Evolutionary conservation across 768 basidiomycete genomes (phyloP), one percentile per base, ranked within the genome.

Genomic region (Peribolospora kevripleyi): DNA sequence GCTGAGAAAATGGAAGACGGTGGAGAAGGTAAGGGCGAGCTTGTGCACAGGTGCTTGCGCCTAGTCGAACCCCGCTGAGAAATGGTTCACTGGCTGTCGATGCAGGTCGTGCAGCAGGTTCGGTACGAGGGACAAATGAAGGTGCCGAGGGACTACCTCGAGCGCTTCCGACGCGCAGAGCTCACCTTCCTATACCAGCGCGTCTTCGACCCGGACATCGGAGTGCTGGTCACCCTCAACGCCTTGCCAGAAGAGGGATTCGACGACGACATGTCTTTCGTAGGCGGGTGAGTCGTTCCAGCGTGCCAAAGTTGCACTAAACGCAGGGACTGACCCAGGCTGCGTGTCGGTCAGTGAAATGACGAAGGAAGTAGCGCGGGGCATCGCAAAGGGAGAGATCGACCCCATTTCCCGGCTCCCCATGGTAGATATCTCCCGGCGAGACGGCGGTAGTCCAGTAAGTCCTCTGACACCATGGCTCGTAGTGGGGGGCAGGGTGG

Each of bases 151-250:
- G 75, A 73, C 47, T 98, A 97, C 67, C 70, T 80, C 54, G 70
- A 77, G 54, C 73, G 76, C 10, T 95, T 87, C 68, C 69, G 71
- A 56, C 69, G 82, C 53, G 88, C 93, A 5, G 88, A 97, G 66
- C 80, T 80, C 60, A 90, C 85, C 53, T 98, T 97, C 64, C 70
- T 84, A 52, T 80, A 95, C 67, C 93, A 97, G 63, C 73, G 87
- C 54, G 87, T 95, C 46, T 98, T 82, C 66, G 81, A 84, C 67
- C 87, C 91, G 0, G 58, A 69, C 25, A 59, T 69, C 42, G 71
- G 79, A 65, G 71, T 66, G 55, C 69, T 97, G 10, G 80, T 85
- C 1, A 75, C 82, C 64, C 67, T 97, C 56, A 77, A 74, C 37
- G 75, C 77, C 2, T 63, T 74, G 6, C 72, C 82, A 0, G 62